Conservation (phyloP, 257 asterid species). For the Primulina tabacum region DNA sequence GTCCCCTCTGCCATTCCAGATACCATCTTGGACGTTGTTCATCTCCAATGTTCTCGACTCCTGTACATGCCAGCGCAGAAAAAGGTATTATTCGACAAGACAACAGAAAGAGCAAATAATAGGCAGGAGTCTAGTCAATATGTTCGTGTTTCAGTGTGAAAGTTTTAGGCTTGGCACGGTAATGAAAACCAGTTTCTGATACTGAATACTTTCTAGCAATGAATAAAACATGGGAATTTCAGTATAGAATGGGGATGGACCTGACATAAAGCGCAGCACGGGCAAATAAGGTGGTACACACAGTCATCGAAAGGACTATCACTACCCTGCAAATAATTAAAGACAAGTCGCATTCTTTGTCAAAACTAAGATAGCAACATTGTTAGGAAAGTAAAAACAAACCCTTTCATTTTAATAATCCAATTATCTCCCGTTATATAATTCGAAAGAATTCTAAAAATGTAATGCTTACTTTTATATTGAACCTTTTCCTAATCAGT, state of each 20-base stretch:
- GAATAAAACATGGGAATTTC: neutral
- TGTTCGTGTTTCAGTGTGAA: neutral
- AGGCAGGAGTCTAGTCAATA: neutral
- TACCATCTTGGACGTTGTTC: slow-evolving; percentile 93
- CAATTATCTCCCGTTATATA: neutral
- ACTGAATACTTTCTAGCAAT: neutral
- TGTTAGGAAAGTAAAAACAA: neutral
- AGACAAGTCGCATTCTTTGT: slow-evolving; percentile 6
- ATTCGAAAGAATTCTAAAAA: slow-evolving; percentile 8
- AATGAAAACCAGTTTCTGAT: neutral
- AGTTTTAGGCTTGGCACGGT: neutral
- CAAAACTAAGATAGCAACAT: slow-evolving; percentile 8
- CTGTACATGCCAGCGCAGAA: slow-evolving; percentile 39
- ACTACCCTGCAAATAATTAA: slow-evolving; percentile 54
- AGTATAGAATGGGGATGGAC: slow-evolving; percentile 34
- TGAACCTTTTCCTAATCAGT: slow-evolving; percentile 75
- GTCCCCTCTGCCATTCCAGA: slow-evolving; percentile 97
- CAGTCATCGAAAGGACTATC: slow-evolving; percentile 72
- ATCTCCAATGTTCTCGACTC: slow-evolving; percentile 94
- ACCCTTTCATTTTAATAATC: neutral
- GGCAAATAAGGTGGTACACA: slow-evolving; percentile 77
- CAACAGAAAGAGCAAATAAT: neutral
- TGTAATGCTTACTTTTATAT: slow-evolving; percentile 58
- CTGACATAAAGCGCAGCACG: slow-evolving; percentile 91
- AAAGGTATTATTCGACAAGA: neutral